Evolutionary conservation across 805 yeast genomes (phyloP).

Genomic region (Allodekkera sacchari): DNA sequence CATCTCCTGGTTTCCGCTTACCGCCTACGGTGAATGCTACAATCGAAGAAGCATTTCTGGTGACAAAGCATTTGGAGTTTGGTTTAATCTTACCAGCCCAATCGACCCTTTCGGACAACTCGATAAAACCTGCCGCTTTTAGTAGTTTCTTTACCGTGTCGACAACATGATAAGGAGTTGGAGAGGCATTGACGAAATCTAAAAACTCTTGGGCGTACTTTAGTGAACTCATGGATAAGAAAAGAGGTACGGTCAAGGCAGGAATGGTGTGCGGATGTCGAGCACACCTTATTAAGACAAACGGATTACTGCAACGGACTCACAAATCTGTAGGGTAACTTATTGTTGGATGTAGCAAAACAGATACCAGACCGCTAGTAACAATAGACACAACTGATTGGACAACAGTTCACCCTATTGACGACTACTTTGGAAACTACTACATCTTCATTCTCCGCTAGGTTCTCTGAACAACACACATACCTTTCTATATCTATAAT

Average conservation of each 20-base stretch:
- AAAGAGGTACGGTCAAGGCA: no score
- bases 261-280: no score
- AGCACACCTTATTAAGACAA: no score
- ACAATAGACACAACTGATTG: no score
- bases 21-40: conserved; percentile 82
- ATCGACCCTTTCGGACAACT: conserved; percentile 57
- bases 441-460: no score
- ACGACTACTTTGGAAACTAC: no score
- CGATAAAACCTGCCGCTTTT: conserved; percentile 56
- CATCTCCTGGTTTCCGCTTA: conserved; percentile 65
- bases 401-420: no score
- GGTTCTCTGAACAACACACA: no score
- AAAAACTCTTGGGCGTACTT: conserved; percentile 54
- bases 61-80: conserved; percentile 71
- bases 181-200: conserved; percentile 72
- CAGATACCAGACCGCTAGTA: no score
- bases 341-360: not conserved
- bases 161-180: conserved; percentile 94
- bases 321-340: not conserved
- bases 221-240: no score
- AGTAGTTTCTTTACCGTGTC: conserved; percentile 51
- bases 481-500: no score
- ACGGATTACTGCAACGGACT: no score
- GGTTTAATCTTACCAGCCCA: conserved; percentile 54
- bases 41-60: conserved; percentile 83